Evolutionary conservation across 1,284 basidiomycete genomes (phyloP).

Genomic region (Coniferiporia weirii): DNA sequence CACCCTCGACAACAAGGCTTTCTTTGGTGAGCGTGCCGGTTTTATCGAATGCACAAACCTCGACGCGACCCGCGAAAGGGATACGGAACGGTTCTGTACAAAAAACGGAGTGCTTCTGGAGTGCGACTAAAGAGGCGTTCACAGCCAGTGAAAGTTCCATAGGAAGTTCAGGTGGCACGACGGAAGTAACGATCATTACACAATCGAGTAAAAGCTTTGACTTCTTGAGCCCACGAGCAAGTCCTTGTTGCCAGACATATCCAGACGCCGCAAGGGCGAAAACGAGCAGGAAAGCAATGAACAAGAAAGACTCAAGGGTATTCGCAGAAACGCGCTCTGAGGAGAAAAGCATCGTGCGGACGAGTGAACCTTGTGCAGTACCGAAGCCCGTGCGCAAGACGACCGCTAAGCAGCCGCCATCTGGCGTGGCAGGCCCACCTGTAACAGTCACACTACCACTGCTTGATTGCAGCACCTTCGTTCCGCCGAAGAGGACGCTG

Average conservation of each 20-base stretch:
- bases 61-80: slow-evolving; percentile 87
- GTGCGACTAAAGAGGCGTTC: slow-evolving; percentile 87
- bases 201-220: slow-evolving; percentile 91
- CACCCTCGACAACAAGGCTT: slow-evolving; percentile 89
- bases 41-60: slow-evolving; percentile 98
- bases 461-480: slow-evolving; percentile 85
- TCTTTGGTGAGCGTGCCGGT: slow-evolving; percentile 96
- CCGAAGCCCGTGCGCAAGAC: slow-evolving; percentile 96
- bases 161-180: slow-evolving; percentile 91
- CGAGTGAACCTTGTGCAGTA: slow-evolving; percentile 91
- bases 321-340: slow-evolving; percentile 93
- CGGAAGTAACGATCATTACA: slow-evolving; percentile 90
- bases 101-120: slow-evolving; percentile 66
- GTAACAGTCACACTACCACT: slow-evolving; percentile 29
- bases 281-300: slow-evolving; percentile 93
- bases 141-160: slow-evolving; percentile 96
- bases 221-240: slow-evolving; percentile 87
- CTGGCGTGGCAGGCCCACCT: slow-evolving; percentile 60
- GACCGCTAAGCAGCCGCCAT: slow-evolving; percentile 84
- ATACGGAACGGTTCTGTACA: slow-evolving; percentile 98
- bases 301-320: slow-evolving; percentile 89
- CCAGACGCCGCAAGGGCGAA: slow-evolving; percentile 94
- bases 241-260: slow-evolving; percentile 95
- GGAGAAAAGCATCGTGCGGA: slow-evolving; percentile 96
- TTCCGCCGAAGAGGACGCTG: slow-evolving; percentile 88